Base-by-base conservation (phyloP, 148 eudicot species). In the Polygonum maritimum region DNA sequence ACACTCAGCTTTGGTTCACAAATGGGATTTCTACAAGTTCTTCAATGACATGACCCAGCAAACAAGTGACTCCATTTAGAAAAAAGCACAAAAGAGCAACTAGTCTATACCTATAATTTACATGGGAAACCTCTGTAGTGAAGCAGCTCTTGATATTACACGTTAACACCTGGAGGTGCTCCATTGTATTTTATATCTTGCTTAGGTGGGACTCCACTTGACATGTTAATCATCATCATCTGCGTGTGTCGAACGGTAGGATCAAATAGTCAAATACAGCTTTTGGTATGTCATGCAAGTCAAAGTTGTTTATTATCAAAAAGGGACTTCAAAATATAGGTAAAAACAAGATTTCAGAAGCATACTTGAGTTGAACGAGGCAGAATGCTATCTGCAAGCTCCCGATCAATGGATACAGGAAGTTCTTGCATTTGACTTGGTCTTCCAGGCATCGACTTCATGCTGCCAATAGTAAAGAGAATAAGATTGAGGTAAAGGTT, bases 401-500 rank as follows among this genome's bases (percentile, higher is more conserved):
- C 75, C 54, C 45, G 75, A 72, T 72, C 45, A 51, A 72, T 72
- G 33, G 75, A 72, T 45, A 72, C 75, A 21, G 75, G 75, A 72
- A 72, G 33, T 41, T 72, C 54, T 72, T 72, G 75, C 52, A 44
- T 72, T 14, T 72, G 75, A 4, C 21, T 72, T 52, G 45, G 21
- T 72, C 75, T 72, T 72, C 75, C 75, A 12, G 75, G 75, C 52
- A 45, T 72, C 52, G 49, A 44, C 54, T 72, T 72, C 52, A 72
- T 7, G 51, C 75, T 72, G 75, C 51, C 31, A 71, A 72, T 19
- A 41, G 21, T 19, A 36, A 13, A 13, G 75, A 3, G 9, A 48
- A 72, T 51, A 71, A 15, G 19, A 45, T 71, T 16, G 33, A 39
- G 49, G 5, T 71, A 21, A 45, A 7, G 33, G 33, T 41, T 72